Conservation (phyloP, 352 stramenopile species). For the Globisporangium alternatum region DNA sequence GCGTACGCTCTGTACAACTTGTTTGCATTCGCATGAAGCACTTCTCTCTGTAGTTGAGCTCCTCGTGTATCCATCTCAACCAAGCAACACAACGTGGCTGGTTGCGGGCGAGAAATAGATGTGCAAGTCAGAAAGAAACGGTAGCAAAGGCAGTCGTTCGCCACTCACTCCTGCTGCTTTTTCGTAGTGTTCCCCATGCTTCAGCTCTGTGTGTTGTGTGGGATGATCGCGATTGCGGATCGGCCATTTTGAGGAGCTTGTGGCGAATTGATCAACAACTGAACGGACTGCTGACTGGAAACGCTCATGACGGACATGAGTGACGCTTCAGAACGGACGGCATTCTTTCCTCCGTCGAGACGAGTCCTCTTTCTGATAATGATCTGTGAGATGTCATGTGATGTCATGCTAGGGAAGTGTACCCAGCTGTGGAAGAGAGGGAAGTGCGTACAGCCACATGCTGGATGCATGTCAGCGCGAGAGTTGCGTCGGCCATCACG, state of each 20-base stretch:
- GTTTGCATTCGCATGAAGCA: too few species aligned
- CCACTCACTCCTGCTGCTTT: not conserved
- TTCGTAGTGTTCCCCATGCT: not conserved
- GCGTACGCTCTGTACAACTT: not conserved
- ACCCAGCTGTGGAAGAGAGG: not conserved
- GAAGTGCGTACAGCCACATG: not conserved
- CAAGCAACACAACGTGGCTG: not conserved
- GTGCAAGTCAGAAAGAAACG: not conserved
- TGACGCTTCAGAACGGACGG: constrained; percentile 2
- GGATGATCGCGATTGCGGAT: not conserved
- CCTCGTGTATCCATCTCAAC: constrained; percentile 1
- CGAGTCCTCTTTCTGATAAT: not conserved
- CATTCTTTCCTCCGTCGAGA: not conserved
- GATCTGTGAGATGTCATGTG: not conserved
- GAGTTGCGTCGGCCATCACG: not conserved
- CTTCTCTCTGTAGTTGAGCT: too few species aligned
- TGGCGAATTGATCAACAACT: not conserved
- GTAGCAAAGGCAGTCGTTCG: not conserved
- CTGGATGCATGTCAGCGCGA: not conserved
- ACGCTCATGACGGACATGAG: not conserved
- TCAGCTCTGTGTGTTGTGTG: constrained; percentile 4
- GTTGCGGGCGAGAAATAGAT: not conserved
- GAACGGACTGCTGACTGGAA: constrained; percentile 9
- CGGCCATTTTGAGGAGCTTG: not conserved
- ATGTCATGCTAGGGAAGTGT: not conserved